Percentiles rank a stretch among this genome's conserved stretches.
These are phyloP conservation scores for Micromonas commoda DNA, from an alignment of 139 green algal genomes.

Conservation along the genomic window DNA sequence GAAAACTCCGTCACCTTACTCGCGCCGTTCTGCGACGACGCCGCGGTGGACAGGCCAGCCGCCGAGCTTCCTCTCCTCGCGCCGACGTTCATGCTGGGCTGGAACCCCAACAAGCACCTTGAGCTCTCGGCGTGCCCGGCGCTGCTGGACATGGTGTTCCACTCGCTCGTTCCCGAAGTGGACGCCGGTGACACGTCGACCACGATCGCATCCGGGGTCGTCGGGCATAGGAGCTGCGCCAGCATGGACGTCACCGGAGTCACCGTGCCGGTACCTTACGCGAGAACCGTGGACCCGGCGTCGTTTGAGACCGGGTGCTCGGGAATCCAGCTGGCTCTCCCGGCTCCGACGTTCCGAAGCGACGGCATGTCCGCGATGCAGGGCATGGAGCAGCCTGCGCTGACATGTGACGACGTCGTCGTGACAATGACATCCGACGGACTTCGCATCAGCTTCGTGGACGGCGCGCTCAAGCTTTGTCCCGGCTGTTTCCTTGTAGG, in stretches of 20 bases:
- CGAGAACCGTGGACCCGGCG: neutral
- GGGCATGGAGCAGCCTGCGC: too few relatives aligned
- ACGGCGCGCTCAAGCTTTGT: neutral
- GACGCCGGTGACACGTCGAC: neutral
- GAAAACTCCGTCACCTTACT: neutral
- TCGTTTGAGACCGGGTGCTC: neutral
- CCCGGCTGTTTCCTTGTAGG: slow-evolving; percentile 24
- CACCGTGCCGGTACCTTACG: neutral
- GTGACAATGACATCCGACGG: neutral
- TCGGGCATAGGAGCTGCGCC: neutral
- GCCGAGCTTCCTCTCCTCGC: neutral
- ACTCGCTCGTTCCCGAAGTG: neutral
- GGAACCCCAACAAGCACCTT: slow-evolving; percentile 16
- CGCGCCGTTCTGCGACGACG: neutral
- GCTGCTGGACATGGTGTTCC: slow-evolving; percentile 12
- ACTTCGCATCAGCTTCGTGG: neutral
- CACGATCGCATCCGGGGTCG: neutral
- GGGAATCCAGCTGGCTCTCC: neutral
- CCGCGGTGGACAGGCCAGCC: neutral
- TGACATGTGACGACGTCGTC: neutral
- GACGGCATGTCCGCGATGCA: neutral
- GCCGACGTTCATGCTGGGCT: slow-evolving; percentile 1
- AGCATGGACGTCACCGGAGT: neutral
- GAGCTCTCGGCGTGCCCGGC: slow-evolving; percentile 6
- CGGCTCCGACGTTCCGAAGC: neutral